phyloP scores from a whole-genome alignment of 768 basidiomycete genomes.

The Tulasnella sp. region DNA sequence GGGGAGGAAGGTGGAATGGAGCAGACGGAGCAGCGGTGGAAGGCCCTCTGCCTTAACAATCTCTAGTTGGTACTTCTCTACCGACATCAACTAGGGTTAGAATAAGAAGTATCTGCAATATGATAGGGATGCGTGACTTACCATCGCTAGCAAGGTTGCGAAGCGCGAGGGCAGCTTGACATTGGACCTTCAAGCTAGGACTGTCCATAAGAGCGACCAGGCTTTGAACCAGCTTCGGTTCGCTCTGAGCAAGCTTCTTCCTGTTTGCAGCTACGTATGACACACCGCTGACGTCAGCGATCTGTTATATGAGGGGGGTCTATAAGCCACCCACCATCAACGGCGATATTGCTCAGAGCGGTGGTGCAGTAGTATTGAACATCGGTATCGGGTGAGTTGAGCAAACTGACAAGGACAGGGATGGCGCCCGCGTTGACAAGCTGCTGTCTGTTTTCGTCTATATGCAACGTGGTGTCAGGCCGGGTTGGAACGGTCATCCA shows the following conservation, averaged over 20 bases:
- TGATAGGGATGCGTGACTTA: too few relatives aligned
- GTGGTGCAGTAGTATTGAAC: conserved; percentile 99
- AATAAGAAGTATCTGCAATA: not conserved
- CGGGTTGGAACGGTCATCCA: not conserved
- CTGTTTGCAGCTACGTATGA: conserved; percentile 55
- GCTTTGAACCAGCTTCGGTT: conserved; percentile 89
- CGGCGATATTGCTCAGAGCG: conserved; percentile 95
- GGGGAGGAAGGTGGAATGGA: conserved; percentile 94
- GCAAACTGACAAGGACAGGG: conserved; percentile 85
- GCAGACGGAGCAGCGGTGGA: conserved; percentile 79
- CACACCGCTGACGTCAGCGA: not conserved
- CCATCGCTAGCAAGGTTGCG: conserved; percentile 96
- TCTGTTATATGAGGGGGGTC: too few relatives aligned
- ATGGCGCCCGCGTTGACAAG: conserved; percentile 98
- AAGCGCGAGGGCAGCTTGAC: conserved; percentile 91
- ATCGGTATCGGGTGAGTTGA: conserved; percentile 97
- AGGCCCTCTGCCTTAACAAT: conserved; percentile 95
- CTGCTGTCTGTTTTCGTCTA: conserved; percentile 97
- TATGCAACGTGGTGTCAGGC: not conserved
- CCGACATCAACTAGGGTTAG: conserved; percentile 11
- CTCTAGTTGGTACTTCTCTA: conserved; percentile 99
- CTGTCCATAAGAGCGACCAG: conserved; percentile 95
- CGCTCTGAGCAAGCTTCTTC: conserved; percentile 87
- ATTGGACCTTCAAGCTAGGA: conserved; percentile 94
- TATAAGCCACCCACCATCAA: conserved; percentile 54